Base-by-base conservation (phyloP, 192 early-diverging fungal species). In the Powellomyces hirtus region DNA sequence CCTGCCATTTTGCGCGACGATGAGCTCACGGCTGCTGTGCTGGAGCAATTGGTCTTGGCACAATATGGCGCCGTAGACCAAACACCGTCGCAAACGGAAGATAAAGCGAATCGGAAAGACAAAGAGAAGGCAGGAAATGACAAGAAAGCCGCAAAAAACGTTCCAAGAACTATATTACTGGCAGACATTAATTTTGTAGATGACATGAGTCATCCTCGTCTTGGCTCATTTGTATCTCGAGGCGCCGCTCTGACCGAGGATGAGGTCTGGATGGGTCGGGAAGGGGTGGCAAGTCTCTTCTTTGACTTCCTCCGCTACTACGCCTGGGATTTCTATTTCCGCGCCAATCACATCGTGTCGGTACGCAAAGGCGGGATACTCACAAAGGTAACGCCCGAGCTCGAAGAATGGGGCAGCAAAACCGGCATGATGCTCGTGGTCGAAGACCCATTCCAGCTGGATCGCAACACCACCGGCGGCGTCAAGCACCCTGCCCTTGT, bases 391-490 rank as follows among this genome's bases (percentile, higher is more conserved):
- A 38, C 29, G 13, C 56, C 38, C 27, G 27, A 38, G 37, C 26
- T 60, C 51, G 14, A 11, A n/a, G 22, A 50, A 16, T 66, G 62
- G 59, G 40, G 11, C 40, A 42, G 11, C 11, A 10, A n/a, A 42
- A 31, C 24, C 20, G 73, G 65, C n/a, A 60, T 60, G 57, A 30
- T 34, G 26, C 51, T 79, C 18, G 72, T 79, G 45, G 74, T 79
- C 22, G 78, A 79, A 55, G 78, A 79, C 40, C 78, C 78, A 31
- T 79, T 79, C 66, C 71, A 73, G 63, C 36, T 79, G 38, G 71
- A 73, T 71, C 66, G 74, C 20, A 79, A 79, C 66, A 61, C 61
- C 33, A 63, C 78, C 2, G 78, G 78, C 26, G 70, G 64, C 50
- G 71, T 76, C 14, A 34, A 55, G 45, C 24, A 76, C 14, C 56